Evolutionary conservation across 495 filamentous ascomycete species (phyloP).

Genomic region (Extremus antarcticus): DNA sequence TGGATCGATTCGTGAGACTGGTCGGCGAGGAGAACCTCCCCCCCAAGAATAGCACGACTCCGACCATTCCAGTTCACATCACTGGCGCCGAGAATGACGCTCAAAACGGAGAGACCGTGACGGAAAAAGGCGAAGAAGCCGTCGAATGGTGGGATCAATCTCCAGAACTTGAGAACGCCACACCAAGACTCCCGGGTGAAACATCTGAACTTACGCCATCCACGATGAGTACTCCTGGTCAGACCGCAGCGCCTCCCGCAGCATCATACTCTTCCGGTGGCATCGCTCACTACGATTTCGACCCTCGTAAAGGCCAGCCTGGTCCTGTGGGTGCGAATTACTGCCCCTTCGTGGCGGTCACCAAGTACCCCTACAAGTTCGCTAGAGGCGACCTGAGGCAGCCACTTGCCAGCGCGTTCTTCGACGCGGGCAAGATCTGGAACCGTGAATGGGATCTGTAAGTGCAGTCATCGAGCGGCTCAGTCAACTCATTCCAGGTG

Average conservation of each 20-base stretch:
- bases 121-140: not conserved
- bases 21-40: not conserved
- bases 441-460: conserved; percentile 63
- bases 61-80: no score
- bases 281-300: not conserved
- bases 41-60: not conserved
- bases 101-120: not conserved
- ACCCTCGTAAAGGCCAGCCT: not conserved
- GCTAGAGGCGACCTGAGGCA: conserved; percentile 37
- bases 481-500: not conserved
- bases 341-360: conserved; percentile 48
- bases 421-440: conserved; percentile 48
- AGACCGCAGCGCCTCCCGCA: no score
- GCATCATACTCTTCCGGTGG: no score
- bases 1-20: not conserved
- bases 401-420: conserved; percentile 42
- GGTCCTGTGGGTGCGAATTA: conserved; percentile 33
- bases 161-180: not conserved
- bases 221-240: no score
- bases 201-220: no score
- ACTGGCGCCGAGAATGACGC: no score
- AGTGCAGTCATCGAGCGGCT: conserved; percentile 29
- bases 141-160: not conserved
- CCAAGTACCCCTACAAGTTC: conserved; percentile 50
- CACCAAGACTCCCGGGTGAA: no score